phyloP scores from a whole-genome alignment of 805 yeast genomes.

The Clavispora asparagi region DNA sequence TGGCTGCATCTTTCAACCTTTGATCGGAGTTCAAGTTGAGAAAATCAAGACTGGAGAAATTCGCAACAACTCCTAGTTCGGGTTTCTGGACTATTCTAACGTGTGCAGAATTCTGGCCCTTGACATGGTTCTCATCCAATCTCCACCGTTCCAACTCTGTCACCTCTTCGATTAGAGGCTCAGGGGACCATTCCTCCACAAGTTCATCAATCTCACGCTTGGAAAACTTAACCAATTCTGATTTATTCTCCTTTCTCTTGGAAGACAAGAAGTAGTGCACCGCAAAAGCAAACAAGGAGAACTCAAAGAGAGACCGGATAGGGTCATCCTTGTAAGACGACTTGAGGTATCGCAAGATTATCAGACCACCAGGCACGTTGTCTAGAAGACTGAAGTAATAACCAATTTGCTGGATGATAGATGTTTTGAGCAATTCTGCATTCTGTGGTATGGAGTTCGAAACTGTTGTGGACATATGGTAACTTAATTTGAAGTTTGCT shows the following conservation, averaged over 20 bases:
- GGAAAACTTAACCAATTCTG: conserved; percentile 58
- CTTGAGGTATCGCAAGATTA: conserved; percentile 64
- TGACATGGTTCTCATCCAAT: conserved; percentile 53
- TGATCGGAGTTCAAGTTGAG: conserved; percentile 52
- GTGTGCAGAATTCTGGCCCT: conserved; percentile 47
- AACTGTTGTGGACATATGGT: neutral
- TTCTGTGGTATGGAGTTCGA: conserved; percentile 28
- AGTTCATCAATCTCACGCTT: conserved; percentile 71
- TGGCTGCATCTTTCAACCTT: conserved; percentile 48
- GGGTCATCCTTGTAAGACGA: conserved; percentile 94
- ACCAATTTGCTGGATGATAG: conserved; percentile 30
- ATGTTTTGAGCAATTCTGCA: conserved; percentile 29
- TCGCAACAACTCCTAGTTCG: conserved; percentile 39
- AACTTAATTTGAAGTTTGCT: neutral
- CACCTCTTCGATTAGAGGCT: conserved; percentile 62
- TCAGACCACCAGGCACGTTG: conserved; percentile 51
- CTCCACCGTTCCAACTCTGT: conserved; percentile 55
- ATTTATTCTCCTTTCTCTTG: conserved; percentile 69
- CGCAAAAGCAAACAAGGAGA: conserved; percentile 73
- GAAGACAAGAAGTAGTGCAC: conserved; percentile 76
- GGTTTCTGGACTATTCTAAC: conserved; percentile 25
- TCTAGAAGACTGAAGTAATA: conserved; percentile 32
- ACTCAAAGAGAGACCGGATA: conserved; percentile 77
- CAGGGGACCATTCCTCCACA: conserved; percentile 90
- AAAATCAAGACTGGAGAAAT: conserved; percentile 70